Evolutionary conservation across 768 basidiomycete species (phyloP).

Genomic region (Asterophora lycoperdoides): DNA sequence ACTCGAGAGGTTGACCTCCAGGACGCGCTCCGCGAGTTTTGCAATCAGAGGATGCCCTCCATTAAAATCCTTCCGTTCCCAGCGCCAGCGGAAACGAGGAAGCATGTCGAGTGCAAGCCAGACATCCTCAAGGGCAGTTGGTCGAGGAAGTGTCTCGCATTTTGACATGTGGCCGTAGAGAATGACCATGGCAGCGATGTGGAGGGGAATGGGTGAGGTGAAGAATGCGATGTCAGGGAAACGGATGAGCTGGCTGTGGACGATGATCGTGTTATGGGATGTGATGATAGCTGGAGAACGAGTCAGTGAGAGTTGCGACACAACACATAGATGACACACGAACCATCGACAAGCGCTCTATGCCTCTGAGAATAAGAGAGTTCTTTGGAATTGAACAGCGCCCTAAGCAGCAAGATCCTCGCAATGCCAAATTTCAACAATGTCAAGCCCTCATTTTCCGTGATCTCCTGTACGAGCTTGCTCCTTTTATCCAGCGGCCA

Average conservation of each 20-base stretch:
- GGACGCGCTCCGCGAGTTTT: conserved; percentile 75
- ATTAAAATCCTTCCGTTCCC: conserved; percentile 80
- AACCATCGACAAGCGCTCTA: conserved; percentile 76
- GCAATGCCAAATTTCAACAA: conserved; percentile 80
- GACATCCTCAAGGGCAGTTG: conserved; percentile 74
- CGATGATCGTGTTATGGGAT: conserved; percentile 81
- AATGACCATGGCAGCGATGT: conserved; percentile 90
- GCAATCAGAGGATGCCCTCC: conserved; percentile 83
- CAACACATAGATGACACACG: conserved; percentile 16
- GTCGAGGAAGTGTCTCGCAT: conserved; percentile 59
- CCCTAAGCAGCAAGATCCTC: conserved; percentile 71
- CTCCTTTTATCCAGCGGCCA: conserved; percentile 66
- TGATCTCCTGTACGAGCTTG: conserved; percentile 67
- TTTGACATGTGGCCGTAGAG: conserved; percentile 83
- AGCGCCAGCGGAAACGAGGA: conserved; percentile 87
- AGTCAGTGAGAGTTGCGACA: not conserved
- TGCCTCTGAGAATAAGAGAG: conserved; percentile 61
- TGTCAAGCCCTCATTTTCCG: conserved; percentile 78
- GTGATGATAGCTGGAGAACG: conserved; percentile 64
- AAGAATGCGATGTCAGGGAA: conserved; percentile 88
- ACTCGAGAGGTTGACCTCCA: conserved; percentile 66
- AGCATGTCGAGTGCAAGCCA: conserved; percentile 87
- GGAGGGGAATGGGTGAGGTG: conserved; percentile 82
- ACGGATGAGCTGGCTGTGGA: conserved; percentile 78
- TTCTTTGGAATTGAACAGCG: conserved; percentile 74